These are phyloP conservation scores for Trichophyton rubrum DNA, from an alignment of 2,329 filamentous ascomycete genomes.

Conservation along the genomic window DNA sequence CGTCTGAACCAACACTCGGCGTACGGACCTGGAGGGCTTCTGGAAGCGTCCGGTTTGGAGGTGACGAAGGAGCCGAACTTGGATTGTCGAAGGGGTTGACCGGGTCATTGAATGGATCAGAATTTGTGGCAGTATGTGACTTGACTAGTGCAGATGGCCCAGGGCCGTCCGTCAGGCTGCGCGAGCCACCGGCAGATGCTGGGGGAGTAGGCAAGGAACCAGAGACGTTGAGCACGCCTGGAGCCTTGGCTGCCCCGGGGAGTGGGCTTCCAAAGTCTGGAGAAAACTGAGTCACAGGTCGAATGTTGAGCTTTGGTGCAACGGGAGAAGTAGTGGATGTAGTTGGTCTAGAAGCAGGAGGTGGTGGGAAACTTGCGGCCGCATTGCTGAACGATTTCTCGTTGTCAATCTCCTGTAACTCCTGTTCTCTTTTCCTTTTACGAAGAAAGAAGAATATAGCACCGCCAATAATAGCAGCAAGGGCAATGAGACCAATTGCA, in stretches of 20 bases:
- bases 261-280: conserved; percentile 44
- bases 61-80: conserved; percentile 35
- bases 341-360: conserved; percentile 17
- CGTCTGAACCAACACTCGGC: conserved; percentile 32
- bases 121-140: conserved; percentile 20
- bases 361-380: conserved; percentile 20
- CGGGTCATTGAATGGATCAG: conserved; percentile 40
- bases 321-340: conserved; percentile 32
- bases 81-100: conserved; percentile 61
- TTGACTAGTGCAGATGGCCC: conserved; percentile 24
- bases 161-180: conserved; percentile 23
- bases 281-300: conserved; percentile 72
- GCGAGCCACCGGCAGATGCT: conserved; percentile 19
- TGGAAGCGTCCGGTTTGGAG: conserved; percentile 12
- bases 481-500: conserved; percentile 65
- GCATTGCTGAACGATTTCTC: conserved; percentile 45
- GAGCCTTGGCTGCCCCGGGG: conserved; percentile 11
- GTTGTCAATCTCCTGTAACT: conserved; percentile 41
- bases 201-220: conserved; percentile 17
- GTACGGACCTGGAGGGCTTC: conserved; percentile 15
- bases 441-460: conserved; percentile 60
- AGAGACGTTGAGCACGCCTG: conserved; percentile 12
- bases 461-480: conserved; percentile 53
- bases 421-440: conserved; percentile 52
- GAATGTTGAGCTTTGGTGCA: conserved; percentile 71